phyloP scores from a whole-genome alignment of 805 yeast species.

The Barnettozyma wickerhamii region DNA sequence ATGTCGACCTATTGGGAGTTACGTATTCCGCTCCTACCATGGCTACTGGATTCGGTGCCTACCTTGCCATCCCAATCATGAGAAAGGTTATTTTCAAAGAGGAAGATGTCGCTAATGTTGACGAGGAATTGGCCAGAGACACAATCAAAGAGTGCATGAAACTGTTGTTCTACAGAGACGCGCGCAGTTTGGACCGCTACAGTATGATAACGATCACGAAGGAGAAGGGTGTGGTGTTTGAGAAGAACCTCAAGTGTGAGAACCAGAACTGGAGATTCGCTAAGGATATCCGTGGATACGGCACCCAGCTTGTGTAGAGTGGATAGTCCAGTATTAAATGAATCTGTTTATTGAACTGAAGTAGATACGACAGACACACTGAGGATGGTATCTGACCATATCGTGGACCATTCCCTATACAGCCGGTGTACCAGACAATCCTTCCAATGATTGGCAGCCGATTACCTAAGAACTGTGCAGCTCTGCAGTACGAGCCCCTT shows the following conservation, averaged over 20 bases:
- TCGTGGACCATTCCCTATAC: too few species aligned
- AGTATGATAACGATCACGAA: slow-evolving; percentile 72
- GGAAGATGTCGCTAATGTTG: slow-evolving; percentile 63
- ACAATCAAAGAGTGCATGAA: slow-evolving; percentile 87
- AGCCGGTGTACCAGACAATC: too few species aligned
- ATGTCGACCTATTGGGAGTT: slow-evolving; percentile 89
- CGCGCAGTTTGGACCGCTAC: slow-evolving; percentile 85
- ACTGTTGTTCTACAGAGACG: slow-evolving; percentile 93
- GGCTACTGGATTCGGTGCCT: slow-evolving; percentile 96
- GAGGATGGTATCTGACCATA: too few species aligned
- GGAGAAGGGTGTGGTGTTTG: slow-evolving; percentile 56
- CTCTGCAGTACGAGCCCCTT: too few species aligned
- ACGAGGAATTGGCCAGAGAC: slow-evolving; percentile 70
- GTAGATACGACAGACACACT: too few species aligned
- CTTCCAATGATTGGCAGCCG: too few species aligned
- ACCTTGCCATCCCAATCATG: slow-evolving; percentile 87
- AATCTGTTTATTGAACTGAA: too few species aligned
- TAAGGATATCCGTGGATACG: slow-evolving; percentile 83
- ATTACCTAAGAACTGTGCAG: too few species aligned
- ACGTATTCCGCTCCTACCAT: slow-evolving; percentile 82
- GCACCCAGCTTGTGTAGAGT: slow-evolving; percentile 49
- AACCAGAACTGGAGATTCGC: slow-evolving; percentile 91
- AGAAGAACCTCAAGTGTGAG: slow-evolving; percentile 62
- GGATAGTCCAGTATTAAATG: background rate
- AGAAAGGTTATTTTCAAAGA: slow-evolving; percentile 81